Evolutionary conservation across 208 protist species (phyloP), one percentile per base, ranked within the genome.

Genomic region (Leptomonas pyrrhocoris): DNA sequence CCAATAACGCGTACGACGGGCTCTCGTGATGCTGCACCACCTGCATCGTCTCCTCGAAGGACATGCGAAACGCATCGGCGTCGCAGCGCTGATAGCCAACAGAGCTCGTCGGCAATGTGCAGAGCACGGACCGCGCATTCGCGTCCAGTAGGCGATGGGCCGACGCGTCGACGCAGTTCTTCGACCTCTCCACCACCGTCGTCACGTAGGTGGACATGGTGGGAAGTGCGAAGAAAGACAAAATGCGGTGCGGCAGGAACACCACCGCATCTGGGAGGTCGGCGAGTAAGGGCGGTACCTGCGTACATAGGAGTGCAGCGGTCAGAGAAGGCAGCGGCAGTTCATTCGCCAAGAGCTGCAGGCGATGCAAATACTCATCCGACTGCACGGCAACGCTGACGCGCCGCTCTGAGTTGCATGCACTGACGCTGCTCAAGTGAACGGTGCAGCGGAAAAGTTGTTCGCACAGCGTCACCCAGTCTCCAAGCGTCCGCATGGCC

Each of bases 11-110:
- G 50, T 66, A 72, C 0, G 72, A 59, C 5, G 72, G 72, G 18
- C 48, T 53, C n/a, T 71, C 72, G 51, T 80, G 66, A 40, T 74
- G 61, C 34, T 62, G 31, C 45, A 80, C 19, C 8, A 74, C 74
- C 38, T 68, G 62, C 3, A 75, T 18, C 31, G 54, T 71, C 45
- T 74, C 75, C 8, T 58, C 21, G 31, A 73, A n/a, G 0, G 68
- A 42, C 0, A 2, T 5, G 12, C 48, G 23, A 23, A 73, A 68
- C 9, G 67, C 64, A 16, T 40, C 36, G n/a, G 49, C 56, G 13
- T 34, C 11, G 28, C 5, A 58, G 28, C 34, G 49, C 8, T 13
- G 8, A 5, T 2, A 3, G n/a, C 54, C 15, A 46, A 25, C 40
- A 25, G 3, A 4, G 31, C 6, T 48, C 19, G 30, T 12, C 9